Base-by-base conservation (phyloP, 148 eudicot genomes). In the Camellia sinensis region DNA sequence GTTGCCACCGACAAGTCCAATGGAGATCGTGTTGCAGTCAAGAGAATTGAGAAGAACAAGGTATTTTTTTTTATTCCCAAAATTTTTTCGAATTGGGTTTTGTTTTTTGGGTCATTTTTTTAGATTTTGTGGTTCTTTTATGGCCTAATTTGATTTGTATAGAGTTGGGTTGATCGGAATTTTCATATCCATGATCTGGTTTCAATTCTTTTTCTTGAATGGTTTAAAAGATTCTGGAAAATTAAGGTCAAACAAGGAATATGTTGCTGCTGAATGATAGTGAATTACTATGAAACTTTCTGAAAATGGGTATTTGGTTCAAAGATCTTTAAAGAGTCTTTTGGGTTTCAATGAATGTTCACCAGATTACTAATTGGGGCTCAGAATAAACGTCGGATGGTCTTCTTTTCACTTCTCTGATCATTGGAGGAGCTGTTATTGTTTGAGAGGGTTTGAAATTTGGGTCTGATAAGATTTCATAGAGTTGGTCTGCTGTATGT, bases 21-120 rank as follows among this genome's bases (percentile, higher is more conserved):
- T 78, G 97, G 90, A 8, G 89, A 95, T 88, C 97, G 94, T 84
- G 97, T 95, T 84, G 99, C 99, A 54, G 99, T 95, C 72, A 95
- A 93, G 88, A 95, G 80, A 80, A 93, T 95, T 84, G 97, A 95
- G 76, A 95, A 95, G 88, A 89, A 82, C 56, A 95, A 95, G 97
- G 99, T 95, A 78, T 4, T 18, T 5, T 18, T 46, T 67, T 29
- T 4, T 29, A 29, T 29, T 29, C 73, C 22, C 18, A 45, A 4
- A 22, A 37, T 50, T 56, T 45, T 64, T 44, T 2, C 1, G 3
- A 14, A 69, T 68, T 62, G 77, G 60, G 80, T 45, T 46, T 62
- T 45, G 54, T 46, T 21, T 52, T 64, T 46, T n/a, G 37, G 17
- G 7, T 41, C 54, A 40, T 6, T 21, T 3, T 45, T 69, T 68